These are phyloP conservation scores for Typha latifolia DNA, from an alignment of 176 grass and related monocot species.

Conservation along the genomic window DNA sequence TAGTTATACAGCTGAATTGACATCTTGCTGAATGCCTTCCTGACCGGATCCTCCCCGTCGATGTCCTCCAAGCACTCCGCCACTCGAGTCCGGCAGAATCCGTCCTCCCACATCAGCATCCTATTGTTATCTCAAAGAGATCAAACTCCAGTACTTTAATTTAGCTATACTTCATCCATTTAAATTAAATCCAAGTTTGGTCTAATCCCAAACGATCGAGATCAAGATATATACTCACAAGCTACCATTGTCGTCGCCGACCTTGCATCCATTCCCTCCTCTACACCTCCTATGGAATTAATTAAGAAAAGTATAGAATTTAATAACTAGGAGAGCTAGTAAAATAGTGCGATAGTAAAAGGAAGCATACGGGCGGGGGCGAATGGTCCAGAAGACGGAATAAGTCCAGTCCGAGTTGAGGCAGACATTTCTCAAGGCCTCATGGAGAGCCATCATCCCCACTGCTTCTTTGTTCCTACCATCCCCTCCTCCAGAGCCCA, in stretches of 20 bases:
- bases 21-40: conserved; percentile 99
- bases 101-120: conserved; percentile 99
- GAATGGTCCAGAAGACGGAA: conserved; percentile 99
- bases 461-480: conserved; percentile 86
- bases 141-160: not conserved
- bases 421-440: conserved; percentile 89
- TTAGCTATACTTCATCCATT: not conserved
- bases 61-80: conserved; percentile 87
- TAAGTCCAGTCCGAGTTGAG: conserved; percentile 97
- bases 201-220: not conserved
- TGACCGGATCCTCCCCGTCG: conserved; percentile 84
- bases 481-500: conserved; percentile 42
- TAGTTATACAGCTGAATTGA: conserved; percentile 99
- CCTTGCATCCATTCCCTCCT: conserved; percentile 93
- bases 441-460: conserved; percentile 98
- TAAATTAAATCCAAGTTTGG: not conserved
- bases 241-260: conserved; percentile 98
- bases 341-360: not conserved
- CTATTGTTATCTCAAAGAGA: conserved; percentile 19
- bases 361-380: conserved; percentile 68
- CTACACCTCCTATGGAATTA: conserved; percentile 53
- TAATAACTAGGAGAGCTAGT: not conserved
- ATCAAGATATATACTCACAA: conserved; percentile 35
- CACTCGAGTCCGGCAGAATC: conserved; percentile 65
- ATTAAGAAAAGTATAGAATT: not conserved